Evolutionary conservation across 2,329 filamentous ascomycete genomes (phyloP), one percentile per base, ranked within the genome.

Genomic region (Leptographium flavum): DNA sequence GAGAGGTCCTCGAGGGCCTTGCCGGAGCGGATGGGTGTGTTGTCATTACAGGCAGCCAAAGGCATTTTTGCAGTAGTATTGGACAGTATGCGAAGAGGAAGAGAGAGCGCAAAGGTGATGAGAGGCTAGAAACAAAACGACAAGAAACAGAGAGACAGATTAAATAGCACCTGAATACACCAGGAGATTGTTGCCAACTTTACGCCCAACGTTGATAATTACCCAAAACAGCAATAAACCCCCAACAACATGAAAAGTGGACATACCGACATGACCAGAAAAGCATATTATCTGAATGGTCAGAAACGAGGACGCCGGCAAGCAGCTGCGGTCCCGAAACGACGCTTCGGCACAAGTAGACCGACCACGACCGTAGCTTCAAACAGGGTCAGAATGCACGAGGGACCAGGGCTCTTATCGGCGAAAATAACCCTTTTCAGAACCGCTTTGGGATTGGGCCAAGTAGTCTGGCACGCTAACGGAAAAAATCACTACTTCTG

Each of bases 1-100:
- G 60, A 62, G 38, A 60, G 57, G 38, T 51, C 54, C 46, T 63
- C 60, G 28, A 63, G 53, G 22, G 52, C 55, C 2, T 51, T 52
- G 32, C 47, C 43, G 25, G 42, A 3, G 7, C 35, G 28, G 17
- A 23, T n/a, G 17, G 42, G n/a, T 19, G 19, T 21, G 22, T 50
- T 49, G 43, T 53, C 49, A 43, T 54, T 50, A 23, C 52, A 48
- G 10, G 52, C 53, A 22, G 57, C 58, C n/a, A n/a, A n/a, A n/a
- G n/a, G n/a, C n/a, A n/a, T n/a, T n/a, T n/a, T 13, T 7, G 40
- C 15, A 25, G 40, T 9, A 28, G 14, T 13, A 13, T 25, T 14
- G 5, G 13, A 25, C 10, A 14, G 11, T 3, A 14, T n/a, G 4
- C 17, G 23, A 7, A 28, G 17, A 37, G 35, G 22, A 21, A 23